These are phyloP conservation scores for Polytolypa hystricis DNA, from an alignment of 2,329 filamentous ascomycete genomes.

Conservation along the genomic window DNA sequence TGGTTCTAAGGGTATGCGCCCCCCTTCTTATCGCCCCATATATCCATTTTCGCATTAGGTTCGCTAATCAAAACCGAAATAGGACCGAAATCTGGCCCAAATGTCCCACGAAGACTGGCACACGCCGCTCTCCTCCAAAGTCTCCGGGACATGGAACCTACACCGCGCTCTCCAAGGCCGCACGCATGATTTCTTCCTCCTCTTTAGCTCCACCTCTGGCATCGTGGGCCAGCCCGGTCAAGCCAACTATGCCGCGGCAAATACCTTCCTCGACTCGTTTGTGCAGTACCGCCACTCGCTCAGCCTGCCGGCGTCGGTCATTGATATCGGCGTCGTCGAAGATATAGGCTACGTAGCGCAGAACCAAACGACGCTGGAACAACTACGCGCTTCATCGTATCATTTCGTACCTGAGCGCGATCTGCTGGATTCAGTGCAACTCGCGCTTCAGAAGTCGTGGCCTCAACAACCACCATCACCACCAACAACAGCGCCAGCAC, in stretches of 20 bases:
- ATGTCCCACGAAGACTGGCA: slow-evolving; percentile 15
- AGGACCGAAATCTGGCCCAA: slow-evolving; percentile 18
- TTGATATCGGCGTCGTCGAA: slow-evolving; percentile 4
- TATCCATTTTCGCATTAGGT: no score
- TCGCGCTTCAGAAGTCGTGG: no score
- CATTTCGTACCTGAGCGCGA: no score
- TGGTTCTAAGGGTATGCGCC: slow-evolving; percentile 13
- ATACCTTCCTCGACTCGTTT: slow-evolving; percentile 25
- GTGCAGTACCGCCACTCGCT: slow-evolving; percentile 5
- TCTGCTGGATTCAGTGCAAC: no score
- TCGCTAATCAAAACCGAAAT: no score
- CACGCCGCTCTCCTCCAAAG: slow-evolving; percentile 14
- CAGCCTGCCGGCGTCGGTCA: slow-evolving; percentile 2
- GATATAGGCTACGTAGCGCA: slow-evolving; percentile 1
- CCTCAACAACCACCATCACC: no score
- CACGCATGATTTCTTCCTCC: slow-evolving; percentile 21
- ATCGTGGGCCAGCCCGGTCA: slow-evolving; percentile 28
- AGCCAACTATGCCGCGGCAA: slow-evolving; percentile 26
- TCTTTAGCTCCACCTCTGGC: slow-evolving; percentile 24
- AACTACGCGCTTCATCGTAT: no score
- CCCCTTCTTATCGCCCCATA: no score
- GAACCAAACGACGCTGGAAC: no score
- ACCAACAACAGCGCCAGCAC: no score
- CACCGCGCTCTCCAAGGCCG: slow-evolving; percentile 6
- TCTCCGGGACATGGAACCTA: slow-evolving; percentile 19